Base-by-base conservation (phyloP, 148 eudicot genomes). In the Camellia granthamiana region DNA sequence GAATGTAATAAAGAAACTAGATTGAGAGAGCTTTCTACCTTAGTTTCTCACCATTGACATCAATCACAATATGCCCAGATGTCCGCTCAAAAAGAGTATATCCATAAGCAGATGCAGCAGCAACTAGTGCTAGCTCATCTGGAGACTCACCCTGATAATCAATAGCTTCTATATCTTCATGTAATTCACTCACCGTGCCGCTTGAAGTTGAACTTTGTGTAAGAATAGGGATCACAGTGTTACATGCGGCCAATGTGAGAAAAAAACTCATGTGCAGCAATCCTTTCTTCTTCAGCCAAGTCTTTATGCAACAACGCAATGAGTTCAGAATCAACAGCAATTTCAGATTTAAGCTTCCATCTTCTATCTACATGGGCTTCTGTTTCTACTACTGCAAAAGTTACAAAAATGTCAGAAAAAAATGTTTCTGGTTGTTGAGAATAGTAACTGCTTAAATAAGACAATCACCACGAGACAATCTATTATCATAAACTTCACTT, bases 101-200 rank as follows among this genome's bases (percentile, higher is more conserved):
- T 6, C 94, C 98, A 87, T 95, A 95, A n/a, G 93, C 93, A 71
- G 97, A 92, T 18, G 98, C 98, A 42, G 98, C 98, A 65, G 92
- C 83, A 78, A 93, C 98, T 75, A 95, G 89, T 70, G 97, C 97
- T 91, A 88, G 96, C 83, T 95, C 98, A 88, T 95, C 98, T 30
- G 98, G 98, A 87, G 98, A 95, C 88, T 93, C 98, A 81, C 98
- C 98, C 86, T 95, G 98, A 89, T 91, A 95, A 69, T 87, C 90
- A 79, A 95, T 90, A 77, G 91, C 87, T 73, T 81, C 87, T 49
- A 71, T 59, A 81, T 82, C 77, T 68, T 69, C 88, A 75, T 70
- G 66, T 60, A 38, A 42, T 42, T 80, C 86, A 83, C 79, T 77
- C 44, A 61, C 86, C 10, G 60, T 67, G 77, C 71, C 71, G 80